phyloP scores from a whole-genome alignment of 768 basidiomycete genomes.

The Lentinula lateritia region DNA sequence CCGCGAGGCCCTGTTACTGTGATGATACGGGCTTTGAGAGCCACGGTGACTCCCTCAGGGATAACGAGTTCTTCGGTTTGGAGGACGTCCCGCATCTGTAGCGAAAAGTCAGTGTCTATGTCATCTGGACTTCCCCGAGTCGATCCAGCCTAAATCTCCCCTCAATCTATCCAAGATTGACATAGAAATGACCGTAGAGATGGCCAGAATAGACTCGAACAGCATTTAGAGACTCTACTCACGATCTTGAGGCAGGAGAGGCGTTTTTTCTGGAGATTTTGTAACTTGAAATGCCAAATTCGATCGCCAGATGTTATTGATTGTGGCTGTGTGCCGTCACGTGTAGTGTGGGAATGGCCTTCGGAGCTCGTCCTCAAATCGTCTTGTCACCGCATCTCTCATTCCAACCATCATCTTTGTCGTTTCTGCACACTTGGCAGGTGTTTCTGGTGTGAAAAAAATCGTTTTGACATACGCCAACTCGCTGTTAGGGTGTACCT shows the following conservation, averaged over 20 bases:
- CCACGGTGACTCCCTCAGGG: constrained; percentile 79
- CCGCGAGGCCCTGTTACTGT: constrained; percentile 92
- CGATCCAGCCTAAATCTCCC: neutral
- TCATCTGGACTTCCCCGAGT: constrained; percentile 30
- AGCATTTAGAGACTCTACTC: neutral
- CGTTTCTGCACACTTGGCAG: neutral
- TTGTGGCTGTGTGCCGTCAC: neutral
- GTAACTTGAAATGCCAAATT: neutral
- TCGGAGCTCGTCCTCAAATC: neutral
- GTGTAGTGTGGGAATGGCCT: neutral
- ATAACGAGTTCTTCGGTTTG: constrained; percentile 90
- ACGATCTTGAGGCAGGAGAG: constrained; percentile 1
- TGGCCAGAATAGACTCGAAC: neutral
- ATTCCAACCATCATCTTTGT: constrained; percentile 2
- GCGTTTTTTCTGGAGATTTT: neutral
- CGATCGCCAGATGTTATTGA: neutral
- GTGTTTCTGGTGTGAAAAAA: constrained; percentile 5
- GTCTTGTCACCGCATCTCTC: neutral
- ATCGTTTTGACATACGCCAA: neutral
- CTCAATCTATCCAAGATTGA: neutral
- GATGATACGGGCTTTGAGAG: constrained; percentile 88
- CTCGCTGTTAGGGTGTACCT: neutral
- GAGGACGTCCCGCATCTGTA: constrained; percentile 88
- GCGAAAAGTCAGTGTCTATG: constrained; percentile 23
- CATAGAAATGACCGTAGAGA: neutral